Percentiles rank a stretch among this genome's conserved stretches.
phyloP scores from a whole-genome alignment of 2,329 filamentous ascomycete species.

The Amylocarpus encephaloides region DNA sequence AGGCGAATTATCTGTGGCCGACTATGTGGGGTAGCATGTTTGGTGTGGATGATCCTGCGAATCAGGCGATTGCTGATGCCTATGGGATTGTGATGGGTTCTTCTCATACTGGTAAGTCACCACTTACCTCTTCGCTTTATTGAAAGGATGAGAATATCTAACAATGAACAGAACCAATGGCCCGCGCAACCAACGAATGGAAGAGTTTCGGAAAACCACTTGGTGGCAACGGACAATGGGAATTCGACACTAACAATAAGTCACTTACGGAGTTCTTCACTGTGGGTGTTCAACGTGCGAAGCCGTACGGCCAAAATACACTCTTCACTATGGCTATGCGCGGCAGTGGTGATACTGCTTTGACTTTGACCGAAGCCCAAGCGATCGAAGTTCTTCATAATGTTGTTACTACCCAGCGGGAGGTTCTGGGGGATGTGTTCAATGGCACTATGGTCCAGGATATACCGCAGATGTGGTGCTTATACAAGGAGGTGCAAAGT shows the following conservation, averaged over 20 bases:
- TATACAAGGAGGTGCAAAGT: constrained; percentile 69
- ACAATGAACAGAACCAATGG: constrained; percentile 57
- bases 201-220: constrained; percentile 32
- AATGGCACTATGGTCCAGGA: constrained; percentile 38
- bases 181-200: constrained; percentile 54
- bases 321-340: constrained; percentile 67
- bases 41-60: constrained; percentile 62
- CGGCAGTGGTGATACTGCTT: constrained; percentile 60
- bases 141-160: not conserved
- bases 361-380: constrained; percentile 46
- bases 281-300: constrained; percentile 58
- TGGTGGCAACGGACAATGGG: constrained; percentile 52
- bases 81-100: constrained; percentile 68
- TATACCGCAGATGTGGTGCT: constrained; percentile 63
- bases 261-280: constrained; percentile 63
- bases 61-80: constrained; percentile 64
- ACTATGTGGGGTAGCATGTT: constrained; percentile 67
- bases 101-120: constrained; percentile 47
- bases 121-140: not conserved
- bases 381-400: constrained; percentile 53
- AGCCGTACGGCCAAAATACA: constrained; percentile 56
- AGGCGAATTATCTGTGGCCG: constrained; percentile 72
- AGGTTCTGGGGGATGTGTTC: constrained; percentile 51
- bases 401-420: constrained; percentile 53
- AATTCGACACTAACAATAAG: constrained; percentile 62